Percentiles rank a stretch among this genome's conserved stretches.
These are phyloP conservation scores for Trichoderma asperelloides DNA, from an alignment of 495 filamentous ascomycete species.

Conservation along the genomic window DNA sequence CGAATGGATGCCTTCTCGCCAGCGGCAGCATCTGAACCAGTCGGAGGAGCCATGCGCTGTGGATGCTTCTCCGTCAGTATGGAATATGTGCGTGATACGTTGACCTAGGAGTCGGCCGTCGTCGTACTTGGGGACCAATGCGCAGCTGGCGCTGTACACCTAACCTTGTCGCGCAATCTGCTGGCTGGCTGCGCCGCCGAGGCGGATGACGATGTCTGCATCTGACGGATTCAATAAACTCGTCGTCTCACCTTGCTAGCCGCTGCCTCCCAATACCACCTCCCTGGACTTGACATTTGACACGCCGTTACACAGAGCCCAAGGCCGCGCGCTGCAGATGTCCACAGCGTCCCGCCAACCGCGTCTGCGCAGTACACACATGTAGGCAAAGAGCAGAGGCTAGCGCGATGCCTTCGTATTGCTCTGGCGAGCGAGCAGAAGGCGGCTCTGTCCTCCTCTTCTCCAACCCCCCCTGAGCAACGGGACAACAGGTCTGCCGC, in stretches of 20 bases:
- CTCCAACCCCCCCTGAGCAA: not conserved
- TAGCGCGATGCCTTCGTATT: not conserved
- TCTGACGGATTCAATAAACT: not conserved
- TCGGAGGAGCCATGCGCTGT: not conserved
- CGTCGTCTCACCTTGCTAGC: not conserved
- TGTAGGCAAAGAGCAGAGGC: too few species aligned
- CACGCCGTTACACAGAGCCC: not conserved
- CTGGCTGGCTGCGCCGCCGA: too few species aligned
- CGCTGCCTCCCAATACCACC: not conserved
- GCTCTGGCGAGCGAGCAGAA: not conserved
- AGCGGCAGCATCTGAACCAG: not conserved
- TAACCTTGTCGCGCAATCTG: not conserved
- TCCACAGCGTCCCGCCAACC: not conserved
- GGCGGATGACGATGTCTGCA: not conserved
- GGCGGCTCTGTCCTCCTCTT: not conserved
- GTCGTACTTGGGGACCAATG: not conserved
- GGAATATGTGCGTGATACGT: constrained; percentile 6
- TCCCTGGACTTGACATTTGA: not conserved
- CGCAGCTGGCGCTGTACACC: not conserved
- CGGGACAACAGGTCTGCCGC: not conserved
- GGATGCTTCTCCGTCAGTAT: not conserved
- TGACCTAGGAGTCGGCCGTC: not conserved
- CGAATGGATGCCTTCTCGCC: not conserved
- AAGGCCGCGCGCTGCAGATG: not conserved
- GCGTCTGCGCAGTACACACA: too few species aligned